Evolutionary conservation across 371 early-diverging fungal genomes (phyloP).

Genomic region (Syncephalastrum contaminatum): DNA sequence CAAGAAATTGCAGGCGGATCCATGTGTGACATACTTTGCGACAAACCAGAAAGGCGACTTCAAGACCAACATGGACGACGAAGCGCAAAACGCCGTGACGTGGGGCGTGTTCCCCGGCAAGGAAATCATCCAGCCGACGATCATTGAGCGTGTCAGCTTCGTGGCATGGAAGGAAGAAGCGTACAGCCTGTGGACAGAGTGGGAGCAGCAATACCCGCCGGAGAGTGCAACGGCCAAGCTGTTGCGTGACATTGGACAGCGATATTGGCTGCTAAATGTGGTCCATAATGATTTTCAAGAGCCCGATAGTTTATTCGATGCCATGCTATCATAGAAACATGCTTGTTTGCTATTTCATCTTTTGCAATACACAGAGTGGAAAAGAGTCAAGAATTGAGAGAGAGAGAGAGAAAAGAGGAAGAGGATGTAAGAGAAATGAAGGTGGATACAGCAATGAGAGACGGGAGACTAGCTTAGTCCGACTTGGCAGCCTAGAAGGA

Average conservation of each 20-base stretch:
- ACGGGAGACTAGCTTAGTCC: too few relatives aligned
- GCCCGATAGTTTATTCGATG: constrained; percentile 54
- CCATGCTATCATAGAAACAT: constrained; percentile 32
- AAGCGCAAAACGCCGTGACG: constrained; percentile 81
- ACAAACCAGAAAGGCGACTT: constrained; percentile 79
- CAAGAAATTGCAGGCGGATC: constrained; percentile 46
- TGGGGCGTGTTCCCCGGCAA: constrained; percentile 98
- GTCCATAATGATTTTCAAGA: constrained; percentile 87
- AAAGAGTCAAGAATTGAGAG: constrained; percentile 2
- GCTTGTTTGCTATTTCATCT: constrained; percentile 3
- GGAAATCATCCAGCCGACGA: constrained; percentile 92
- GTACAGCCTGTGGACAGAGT: constrained; percentile 87
- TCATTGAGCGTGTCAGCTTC: constrained; percentile 88
- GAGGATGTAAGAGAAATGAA: background rate
- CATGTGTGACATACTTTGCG: constrained; percentile 85
- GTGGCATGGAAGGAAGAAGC: constrained; percentile 94
- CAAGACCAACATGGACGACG: constrained; percentile 61
- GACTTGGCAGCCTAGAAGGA: too few relatives aligned
- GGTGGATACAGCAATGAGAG: background rate
- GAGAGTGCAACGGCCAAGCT: constrained; percentile 54
- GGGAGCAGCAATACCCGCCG: constrained; percentile 77
- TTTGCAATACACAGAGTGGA: constrained; percentile 1
- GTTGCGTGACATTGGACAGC: constrained; percentile 62
- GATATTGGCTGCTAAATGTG: constrained; percentile 88
- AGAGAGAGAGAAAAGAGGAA: constrained; percentile 5